Evolutionary conservation across 2,329 filamentous ascomycete genomes (phyloP).

Genomic region (Tetracladium maxilliforme): DNA sequence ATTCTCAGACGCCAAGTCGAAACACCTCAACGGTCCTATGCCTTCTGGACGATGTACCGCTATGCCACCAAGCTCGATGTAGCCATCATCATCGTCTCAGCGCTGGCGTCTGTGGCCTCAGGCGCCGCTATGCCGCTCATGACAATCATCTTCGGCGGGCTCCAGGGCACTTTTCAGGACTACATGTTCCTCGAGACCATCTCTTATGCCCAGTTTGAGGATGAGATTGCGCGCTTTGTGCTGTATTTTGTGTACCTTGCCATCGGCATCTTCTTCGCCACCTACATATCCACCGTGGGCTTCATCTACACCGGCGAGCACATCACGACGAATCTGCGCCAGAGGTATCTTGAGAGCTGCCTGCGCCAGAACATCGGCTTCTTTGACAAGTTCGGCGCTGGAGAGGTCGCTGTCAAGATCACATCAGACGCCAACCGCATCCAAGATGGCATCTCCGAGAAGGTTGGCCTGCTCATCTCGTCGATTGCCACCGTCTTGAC

Average conservation of each 20-base stretch:
- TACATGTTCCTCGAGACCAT: too few relatives aligned
- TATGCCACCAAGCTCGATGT: too few relatives aligned
- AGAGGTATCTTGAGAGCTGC: slow-evolving; percentile 46
- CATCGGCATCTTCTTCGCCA: slow-evolving; percentile 25
- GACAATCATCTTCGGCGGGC: slow-evolving; percentile 6
- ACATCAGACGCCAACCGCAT: slow-evolving; percentile 44
- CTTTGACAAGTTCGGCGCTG: slow-evolving; percentile 46
- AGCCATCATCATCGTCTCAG: too few relatives aligned
- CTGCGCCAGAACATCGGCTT: slow-evolving; percentile 50
- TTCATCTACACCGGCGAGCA: slow-evolving; percentile 38
- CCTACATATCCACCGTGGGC: slow-evolving; percentile 18
- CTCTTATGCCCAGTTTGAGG: too few relatives aligned
- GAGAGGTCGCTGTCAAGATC: slow-evolving; percentile 42
- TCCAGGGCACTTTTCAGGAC: too few relatives aligned
- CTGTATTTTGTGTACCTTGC: slow-evolving; percentile 35
- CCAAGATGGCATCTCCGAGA: slow-evolving; percentile 45
- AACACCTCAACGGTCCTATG: too few relatives aligned
- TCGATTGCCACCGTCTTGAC: slow-evolving; percentile 32
- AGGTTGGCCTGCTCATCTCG: slow-evolving; percentile 39
- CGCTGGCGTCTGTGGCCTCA: slow-evolving; percentile 4
- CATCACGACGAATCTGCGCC: slow-evolving; percentile 39
- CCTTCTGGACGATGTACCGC: too few relatives aligned
- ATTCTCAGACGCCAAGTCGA: too few relatives aligned
- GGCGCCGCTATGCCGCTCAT: slow-evolving; percentile 5
- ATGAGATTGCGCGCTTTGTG: too few relatives aligned